Percentiles rank a stretch among this genome's conserved stretches.
Conservation (phyloP, 352 stramenopile genomes). For the Elongisporangium anandrum region DNA sequence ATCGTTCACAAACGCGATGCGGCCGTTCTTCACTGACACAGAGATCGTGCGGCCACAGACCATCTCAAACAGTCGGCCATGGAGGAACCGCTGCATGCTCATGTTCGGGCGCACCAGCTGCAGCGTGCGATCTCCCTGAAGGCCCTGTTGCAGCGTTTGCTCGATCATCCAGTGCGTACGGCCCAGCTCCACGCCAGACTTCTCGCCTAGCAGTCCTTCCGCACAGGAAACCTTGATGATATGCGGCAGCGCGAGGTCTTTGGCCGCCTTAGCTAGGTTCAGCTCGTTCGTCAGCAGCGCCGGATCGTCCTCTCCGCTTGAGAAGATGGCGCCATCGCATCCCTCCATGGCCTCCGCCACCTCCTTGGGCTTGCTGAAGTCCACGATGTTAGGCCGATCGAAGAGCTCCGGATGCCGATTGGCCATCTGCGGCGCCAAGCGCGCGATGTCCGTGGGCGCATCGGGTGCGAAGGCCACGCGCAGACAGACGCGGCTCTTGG, state of each 20-base stretch:
- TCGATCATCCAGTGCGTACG: conserved; percentile 45
- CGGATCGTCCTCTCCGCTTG: conserved; percentile 10
- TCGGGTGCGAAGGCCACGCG: conserved; percentile 13
- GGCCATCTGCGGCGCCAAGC: conserved; percentile 14
- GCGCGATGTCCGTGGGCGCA: conserved; percentile 3
- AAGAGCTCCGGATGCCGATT: conserved; percentile 20
- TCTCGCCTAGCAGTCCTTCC: conserved; percentile 27
- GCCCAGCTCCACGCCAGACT: conserved; percentile 24
- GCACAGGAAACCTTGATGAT: conserved; percentile 59
- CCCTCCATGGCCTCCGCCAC: conserved; percentile 29
- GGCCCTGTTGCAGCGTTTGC: conserved; percentile 21
- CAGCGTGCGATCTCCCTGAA: conserved; percentile 9
- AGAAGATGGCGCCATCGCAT: conserved; percentile 46
- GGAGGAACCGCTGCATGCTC: conserved; percentile 57
- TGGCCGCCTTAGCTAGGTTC: conserved; percentile 7
- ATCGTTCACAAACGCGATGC: conserved; percentile 59
- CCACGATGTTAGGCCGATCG: conserved; percentile 23
- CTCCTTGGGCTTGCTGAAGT: conserved; percentile 39
- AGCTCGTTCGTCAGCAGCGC: conserved; percentile 16
- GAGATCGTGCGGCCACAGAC: conserved; percentile 64
- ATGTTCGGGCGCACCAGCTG: conserved; percentile 36
- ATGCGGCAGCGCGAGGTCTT: conserved; percentile 11
- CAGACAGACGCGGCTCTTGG: conserved; percentile 2
- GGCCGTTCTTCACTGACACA: conserved; percentile 44
- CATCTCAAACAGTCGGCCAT: conserved; percentile 47